Evolutionary conservation across 1,284 basidiomycete species (phyloP).

Genomic region (Porogramme epimiltina): DNA sequence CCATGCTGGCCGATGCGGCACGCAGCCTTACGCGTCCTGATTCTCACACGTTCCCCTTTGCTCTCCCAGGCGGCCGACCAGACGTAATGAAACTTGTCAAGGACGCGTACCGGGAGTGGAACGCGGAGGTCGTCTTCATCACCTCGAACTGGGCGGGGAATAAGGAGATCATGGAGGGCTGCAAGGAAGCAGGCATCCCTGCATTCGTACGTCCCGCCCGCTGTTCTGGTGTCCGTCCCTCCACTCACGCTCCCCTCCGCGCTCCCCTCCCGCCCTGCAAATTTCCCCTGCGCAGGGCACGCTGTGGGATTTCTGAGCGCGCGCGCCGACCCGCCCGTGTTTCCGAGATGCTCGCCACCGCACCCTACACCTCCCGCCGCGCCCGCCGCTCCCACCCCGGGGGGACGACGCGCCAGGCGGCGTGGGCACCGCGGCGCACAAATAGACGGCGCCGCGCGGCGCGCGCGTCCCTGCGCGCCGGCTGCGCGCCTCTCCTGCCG

Average conservation of each 20-base stretch:
- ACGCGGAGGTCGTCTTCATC: conserved; percentile 64
- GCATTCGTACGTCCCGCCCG: conserved; percentile 48
- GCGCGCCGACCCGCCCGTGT: background rate
- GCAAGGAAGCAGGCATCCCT: conserved; percentile 61
- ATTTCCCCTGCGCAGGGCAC: conserved; percentile 36
- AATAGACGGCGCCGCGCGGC: background rate
- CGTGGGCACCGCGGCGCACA: conserved; percentile 1
- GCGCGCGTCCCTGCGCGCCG: background rate
- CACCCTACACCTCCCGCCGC: background rate
- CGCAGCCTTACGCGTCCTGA: background rate
- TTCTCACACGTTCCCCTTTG: background rate
- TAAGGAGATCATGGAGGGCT: conserved; percentile 69
- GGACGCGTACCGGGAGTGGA: conserved; percentile 40
- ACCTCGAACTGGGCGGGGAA: conserved; percentile 66
- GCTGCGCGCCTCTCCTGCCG: too few species aligned
- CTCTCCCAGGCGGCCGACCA: conserved; percentile 38
- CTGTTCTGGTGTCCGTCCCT: background rate
- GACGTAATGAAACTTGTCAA: conserved; percentile 44
- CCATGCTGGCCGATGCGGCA: background rate
- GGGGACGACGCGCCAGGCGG: background rate
- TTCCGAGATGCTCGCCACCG: background rate
- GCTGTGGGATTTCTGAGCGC: conserved; percentile 44
- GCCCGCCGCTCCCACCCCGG: too few species aligned
- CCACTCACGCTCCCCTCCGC: conserved; percentile 30
- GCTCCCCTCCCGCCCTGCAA: conserved; percentile 4